Conservation (phyloP, 768 basidiomycete genomes). For the Boletus huronensis region DNA sequence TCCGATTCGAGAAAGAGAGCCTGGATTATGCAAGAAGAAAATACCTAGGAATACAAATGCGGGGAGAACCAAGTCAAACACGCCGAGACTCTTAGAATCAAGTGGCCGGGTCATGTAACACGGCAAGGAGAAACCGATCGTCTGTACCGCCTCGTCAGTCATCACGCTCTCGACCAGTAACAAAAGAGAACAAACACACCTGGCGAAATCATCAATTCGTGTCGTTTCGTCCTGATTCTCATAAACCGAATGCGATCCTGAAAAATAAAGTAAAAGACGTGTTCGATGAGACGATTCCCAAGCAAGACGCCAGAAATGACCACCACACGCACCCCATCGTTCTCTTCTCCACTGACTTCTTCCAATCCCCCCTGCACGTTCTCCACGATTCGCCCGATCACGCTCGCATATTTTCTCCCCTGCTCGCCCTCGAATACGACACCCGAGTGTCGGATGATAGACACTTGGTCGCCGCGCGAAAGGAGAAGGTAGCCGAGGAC, state of each 20-base stretch:
- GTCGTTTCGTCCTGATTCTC: slow-evolving; percentile 85
- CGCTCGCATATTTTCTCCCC: slow-evolving; percentile 70
- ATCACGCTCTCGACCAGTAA: not conserved
- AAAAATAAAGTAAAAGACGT: not conserved
- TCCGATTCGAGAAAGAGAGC: not conserved
- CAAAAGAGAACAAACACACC: slow-evolving; percentile 45
- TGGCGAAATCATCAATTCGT: slow-evolving; percentile 94
- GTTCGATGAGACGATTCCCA: not conserved
- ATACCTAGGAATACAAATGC: slow-evolving; percentile 14
- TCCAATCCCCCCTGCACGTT: slow-evolving; percentile 75
- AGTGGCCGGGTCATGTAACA: slow-evolving; percentile 72
- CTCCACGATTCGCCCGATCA: slow-evolving; percentile 72
- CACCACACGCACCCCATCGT: slow-evolving; percentile 56
- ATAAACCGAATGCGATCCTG: slow-evolving; percentile 88
- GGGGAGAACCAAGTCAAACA: not conserved
- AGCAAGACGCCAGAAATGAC: not conserved
- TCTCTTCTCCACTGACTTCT: slow-evolving; percentile 65
- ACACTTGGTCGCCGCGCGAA: slow-evolving; percentile 64
- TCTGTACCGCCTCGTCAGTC: slow-evolving; percentile 40
- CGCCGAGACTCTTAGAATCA: slow-evolving; percentile 16
- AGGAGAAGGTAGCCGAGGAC: slow-evolving; percentile 87
- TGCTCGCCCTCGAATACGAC: slow-evolving; percentile 85
- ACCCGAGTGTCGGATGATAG: slow-evolving; percentile 82
- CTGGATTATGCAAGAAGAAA: slow-evolving; percentile 9
- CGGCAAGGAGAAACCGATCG: slow-evolving; percentile 75